phyloP scores from a whole-genome alignment of 2,329 filamentous ascomycete species.

The Didymella keratinophila region DNA sequence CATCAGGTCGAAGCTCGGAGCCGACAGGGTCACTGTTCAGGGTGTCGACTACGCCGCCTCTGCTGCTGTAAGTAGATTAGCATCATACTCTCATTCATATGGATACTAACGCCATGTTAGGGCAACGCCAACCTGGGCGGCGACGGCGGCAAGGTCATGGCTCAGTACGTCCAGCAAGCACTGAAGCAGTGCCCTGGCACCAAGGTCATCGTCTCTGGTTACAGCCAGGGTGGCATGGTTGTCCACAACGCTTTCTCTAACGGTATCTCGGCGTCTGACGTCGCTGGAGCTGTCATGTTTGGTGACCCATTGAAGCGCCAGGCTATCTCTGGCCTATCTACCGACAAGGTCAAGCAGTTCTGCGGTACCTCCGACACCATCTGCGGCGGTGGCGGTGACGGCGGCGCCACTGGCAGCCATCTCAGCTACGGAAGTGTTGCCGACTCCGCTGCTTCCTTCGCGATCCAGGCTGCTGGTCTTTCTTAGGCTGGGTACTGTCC shows the following conservation, averaged over 20 bases:
- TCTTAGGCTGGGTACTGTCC: conserved; percentile 1
- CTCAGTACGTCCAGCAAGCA: conserved; percentile 32
- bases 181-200: conserved; percentile 42
- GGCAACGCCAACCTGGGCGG: conserved; percentile 38
- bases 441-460: conserved; percentile 37
- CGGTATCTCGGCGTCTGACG: conserved; percentile 32
- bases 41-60: conserved; percentile 45
- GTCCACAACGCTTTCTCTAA: conserved; percentile 43
- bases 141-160: conserved; percentile 40
- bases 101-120: conserved; percentile 22
- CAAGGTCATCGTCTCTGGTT: conserved; percentile 45
- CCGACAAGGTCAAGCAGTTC: conserved; percentile 39
- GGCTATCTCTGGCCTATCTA: conserved; percentile 29
- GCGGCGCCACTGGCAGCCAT: conserved; percentile 38
- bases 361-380: conserved; percentile 38
- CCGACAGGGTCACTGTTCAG: conserved; percentile 39
- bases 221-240: conserved; percentile 46
- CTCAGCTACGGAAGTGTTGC: conserved; percentile 41
- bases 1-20: conserved; percentile 38
- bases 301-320: conserved; percentile 44
- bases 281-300: conserved; percentile 40
- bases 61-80: conserved; percentile 30
- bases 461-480: conserved; percentile 37
- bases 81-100: neutral
- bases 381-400: conserved; percentile 37